Evolutionary conservation across 1,284 basidiomycete genomes (phyloP), one percentile per base, ranked within the genome.

Genomic region (Mrakiaceae sp.): DNA sequence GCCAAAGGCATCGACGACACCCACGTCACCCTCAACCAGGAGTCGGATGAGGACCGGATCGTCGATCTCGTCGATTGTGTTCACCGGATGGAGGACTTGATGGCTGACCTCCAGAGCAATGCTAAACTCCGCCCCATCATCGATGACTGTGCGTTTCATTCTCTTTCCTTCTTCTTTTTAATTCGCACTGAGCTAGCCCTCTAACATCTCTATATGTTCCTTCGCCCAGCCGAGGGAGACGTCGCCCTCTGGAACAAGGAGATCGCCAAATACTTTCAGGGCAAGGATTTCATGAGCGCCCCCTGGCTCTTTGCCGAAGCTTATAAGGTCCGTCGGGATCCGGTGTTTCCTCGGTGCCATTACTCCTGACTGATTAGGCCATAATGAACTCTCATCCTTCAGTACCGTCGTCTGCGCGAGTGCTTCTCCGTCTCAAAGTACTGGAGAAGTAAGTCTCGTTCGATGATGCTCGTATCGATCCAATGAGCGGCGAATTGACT

Each of bases 301-400:
- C 90, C 90, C 6, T 94, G 91, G 92, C 78, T 95, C 39, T 95
- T 95, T 71, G 95, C 95, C 58, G 94, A 97, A 76, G 93, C 94
- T 14, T 97, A 97, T 83, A 97, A 97, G 78, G 97, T 97, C 78
- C 88, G 94, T 72, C 27, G 27, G 27, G 27, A 27, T 27, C 27
- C 27, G 27, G 27, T 27, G 27, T 27, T 27, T 27, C 27, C 27
- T 27, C 27, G 27, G 27, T 27, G 27, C 27, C 27, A 27, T 27
- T 27, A 27, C 27, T 27, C 27, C 27, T 27, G 27, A 27, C 27
- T 27, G 27, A 27, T 2, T 27, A 2, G 27, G 27, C 27, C 27
- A 27, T 27, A 27, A 27, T 27, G 27, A 27, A 27, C 27, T 27
- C 27, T 27, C 27, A 27, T 27, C 27, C 27, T 27, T 27, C 27